phyloP scores from a whole-genome alignment of 2,329 filamentous ascomycete species.

The Colletotrichum tropicale region DNA sequence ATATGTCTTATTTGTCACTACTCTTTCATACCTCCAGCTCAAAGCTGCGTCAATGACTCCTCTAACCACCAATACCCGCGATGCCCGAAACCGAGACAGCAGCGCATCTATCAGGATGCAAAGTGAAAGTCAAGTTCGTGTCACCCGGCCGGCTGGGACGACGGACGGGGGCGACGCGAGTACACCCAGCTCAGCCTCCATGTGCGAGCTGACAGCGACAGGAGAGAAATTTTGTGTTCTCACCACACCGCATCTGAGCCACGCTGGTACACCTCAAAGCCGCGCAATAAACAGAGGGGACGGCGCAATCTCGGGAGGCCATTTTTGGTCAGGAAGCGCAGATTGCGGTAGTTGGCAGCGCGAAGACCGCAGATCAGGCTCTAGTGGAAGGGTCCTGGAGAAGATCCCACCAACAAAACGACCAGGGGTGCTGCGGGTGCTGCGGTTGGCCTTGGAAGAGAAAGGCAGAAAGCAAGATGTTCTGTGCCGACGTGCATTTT shows the following conservation, averaged over 20 bases:
- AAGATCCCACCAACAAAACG: no score
- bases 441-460: not conserved
- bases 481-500: not conserved
- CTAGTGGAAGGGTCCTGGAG: not conserved
- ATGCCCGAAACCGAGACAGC: not conserved
- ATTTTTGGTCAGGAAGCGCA: not conserved
- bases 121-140: not conserved
- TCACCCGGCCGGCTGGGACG: not conserved
- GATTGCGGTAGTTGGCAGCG: not conserved
- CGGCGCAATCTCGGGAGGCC: not conserved
- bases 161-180: not conserved
- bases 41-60: not conserved
- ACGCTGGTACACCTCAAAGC: conserved; percentile 1
- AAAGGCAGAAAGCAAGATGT: not conserved
- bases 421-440: not conserved
- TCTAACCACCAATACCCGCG: not conserved
- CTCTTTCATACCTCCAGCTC: not conserved
- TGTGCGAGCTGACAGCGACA: not conserved
- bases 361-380: not conserved
- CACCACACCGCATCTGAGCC: not conserved
- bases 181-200: not conserved
- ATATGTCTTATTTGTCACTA: conserved; percentile 3
- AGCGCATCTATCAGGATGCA: not conserved
- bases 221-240: not conserved
- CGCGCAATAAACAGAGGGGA: not conserved